phyloP scores from a whole-genome alignment of 352 stramenopile species.

The Phytophthora pluvialis region DNA sequence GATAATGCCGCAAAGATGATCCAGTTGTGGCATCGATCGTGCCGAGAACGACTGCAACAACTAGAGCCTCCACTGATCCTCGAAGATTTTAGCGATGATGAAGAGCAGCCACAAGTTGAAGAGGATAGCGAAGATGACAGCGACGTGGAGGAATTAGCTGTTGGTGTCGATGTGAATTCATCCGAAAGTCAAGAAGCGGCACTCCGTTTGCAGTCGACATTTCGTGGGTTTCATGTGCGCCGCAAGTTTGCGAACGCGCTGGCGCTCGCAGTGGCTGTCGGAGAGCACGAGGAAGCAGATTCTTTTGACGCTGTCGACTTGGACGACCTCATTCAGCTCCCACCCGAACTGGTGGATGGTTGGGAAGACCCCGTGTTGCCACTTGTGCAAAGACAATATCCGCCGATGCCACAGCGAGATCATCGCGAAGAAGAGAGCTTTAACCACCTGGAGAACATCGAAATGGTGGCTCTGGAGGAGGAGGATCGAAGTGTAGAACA shows the following conservation, averaged over 20 bases:
- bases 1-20: constrained; percentile 27
- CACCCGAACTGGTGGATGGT: constrained; percentile 63
- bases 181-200: constrained; percentile 39
- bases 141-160: background rate
- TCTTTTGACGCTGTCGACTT: constrained; percentile 62
- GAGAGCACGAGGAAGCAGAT: constrained; percentile 27
- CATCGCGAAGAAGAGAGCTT: constrained; percentile 17
- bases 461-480: background rate
- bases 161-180: background rate
- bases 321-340: constrained; percentile 59
- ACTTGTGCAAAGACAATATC: background rate
- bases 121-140: constrained; percentile 1
- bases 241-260: constrained; percentile 71
- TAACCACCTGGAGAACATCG: constrained; percentile 11
- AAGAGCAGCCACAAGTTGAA: constrained; percentile 14
- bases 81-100: constrained; percentile 32
- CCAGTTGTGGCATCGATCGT: constrained; percentile 33
- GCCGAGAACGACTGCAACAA: constrained; percentile 8
- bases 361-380: constrained; percentile 63
- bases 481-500: background rate
- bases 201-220: constrained; percentile 68
- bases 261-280: constrained; percentile 48
- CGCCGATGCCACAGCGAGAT: background rate
- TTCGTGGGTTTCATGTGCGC: constrained; percentile 69
- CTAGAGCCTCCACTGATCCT: constrained; percentile 16